Percentiles rank a stretch among this genome's conserved stretches.
phyloP scores from a whole-genome alignment of 2,329 filamentous ascomycete species.

The Nothophaeocryptopus gaeumannii region DNA sequence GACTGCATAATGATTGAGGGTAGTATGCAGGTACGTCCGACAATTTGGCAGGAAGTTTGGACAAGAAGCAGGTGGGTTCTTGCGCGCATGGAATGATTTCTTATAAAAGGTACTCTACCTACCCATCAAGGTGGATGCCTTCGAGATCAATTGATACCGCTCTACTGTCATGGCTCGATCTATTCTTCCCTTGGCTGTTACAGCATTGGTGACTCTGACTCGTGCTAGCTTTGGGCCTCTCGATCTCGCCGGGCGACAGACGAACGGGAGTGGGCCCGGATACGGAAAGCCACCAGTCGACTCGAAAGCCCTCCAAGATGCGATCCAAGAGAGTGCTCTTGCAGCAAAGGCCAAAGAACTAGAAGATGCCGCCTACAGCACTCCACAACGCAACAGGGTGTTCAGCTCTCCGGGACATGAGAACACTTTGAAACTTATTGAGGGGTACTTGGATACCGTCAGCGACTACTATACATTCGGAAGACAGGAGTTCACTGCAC shows the following conservation, averaged over 20 bases:
- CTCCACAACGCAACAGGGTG: slow-evolving; percentile 37
- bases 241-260: slow-evolving; percentile 2
- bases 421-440: slow-evolving; percentile 40
- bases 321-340: slow-evolving; percentile 21
- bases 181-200: slow-evolving; percentile 3
- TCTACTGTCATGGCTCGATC: slow-evolving; percentile 12
- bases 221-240: slow-evolving; percentile 7
- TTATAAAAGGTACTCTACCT: slow-evolving; percentile 7
- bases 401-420: slow-evolving; percentile 40
- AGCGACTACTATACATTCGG: slow-evolving; percentile 60
- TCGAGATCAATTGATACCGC: not conserved
- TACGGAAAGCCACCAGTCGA: slow-evolving; percentile 14
- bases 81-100: not conserved
- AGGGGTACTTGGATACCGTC: slow-evolving; percentile 41
- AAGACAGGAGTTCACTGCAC: slow-evolving; percentile 43
- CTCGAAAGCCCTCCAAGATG: slow-evolving; percentile 19
- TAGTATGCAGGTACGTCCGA: slow-evolving; percentile 10
- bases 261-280: not conserved
- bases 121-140: slow-evolving; percentile 13
- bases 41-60: not conserved
- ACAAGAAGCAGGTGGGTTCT: not conserved
- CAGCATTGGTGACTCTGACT: slow-evolving; percentile 8
- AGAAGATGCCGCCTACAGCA: slow-evolving; percentile 39
- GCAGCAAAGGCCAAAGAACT: slow-evolving; percentile 31
- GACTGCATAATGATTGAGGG: slow-evolving; percentile 1